Percentiles rank a stretch among this genome's conserved stretches.
These are phyloP conservation scores for Pyricularia sp. DNA, from an alignment of 2,329 filamentous ascomycete species.

Conservation along the genomic window DNA sequence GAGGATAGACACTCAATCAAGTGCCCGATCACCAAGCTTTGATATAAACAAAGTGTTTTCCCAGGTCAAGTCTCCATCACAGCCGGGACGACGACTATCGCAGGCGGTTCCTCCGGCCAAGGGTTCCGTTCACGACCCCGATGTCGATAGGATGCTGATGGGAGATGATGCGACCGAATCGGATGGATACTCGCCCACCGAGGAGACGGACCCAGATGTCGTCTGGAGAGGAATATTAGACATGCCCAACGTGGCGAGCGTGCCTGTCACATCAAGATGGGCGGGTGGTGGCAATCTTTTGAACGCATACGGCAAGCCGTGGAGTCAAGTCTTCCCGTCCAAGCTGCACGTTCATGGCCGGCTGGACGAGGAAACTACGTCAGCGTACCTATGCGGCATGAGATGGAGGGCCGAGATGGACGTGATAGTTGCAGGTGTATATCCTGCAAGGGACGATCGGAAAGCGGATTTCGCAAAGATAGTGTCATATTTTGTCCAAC, in stretches of 20 bases:
- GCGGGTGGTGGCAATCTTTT: conserved; percentile 76
- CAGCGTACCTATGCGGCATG: conserved; percentile 83
- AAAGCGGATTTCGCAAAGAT: conserved; percentile 60
- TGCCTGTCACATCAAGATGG: conserved; percentile 69
- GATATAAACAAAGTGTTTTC: conserved; percentile 82
- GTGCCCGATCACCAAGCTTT: conserved; percentile 52
- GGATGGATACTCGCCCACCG: conserved; percentile 74
- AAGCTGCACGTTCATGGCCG: conserved; percentile 65
- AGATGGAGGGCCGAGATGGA: conserved; percentile 77
- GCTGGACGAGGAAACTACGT: conserved; percentile 73
- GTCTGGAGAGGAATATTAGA: conserved; percentile 69
- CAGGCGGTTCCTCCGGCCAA: conserved; percentile 29
- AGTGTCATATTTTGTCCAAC: conserved; percentile 78
- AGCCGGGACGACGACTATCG: conserved; percentile 34
- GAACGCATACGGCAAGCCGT: conserved; percentile 42
- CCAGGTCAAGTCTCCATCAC: conserved; percentile 66
- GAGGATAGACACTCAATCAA: conserved; percentile 38
- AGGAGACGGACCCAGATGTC: conserved; percentile 61
- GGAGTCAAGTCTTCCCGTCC: conserved; percentile 66
- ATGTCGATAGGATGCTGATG: conserved; percentile 76
- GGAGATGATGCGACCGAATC: conserved; percentile 71
- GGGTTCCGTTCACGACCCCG: conserved; percentile 66
- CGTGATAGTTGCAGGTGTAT: conserved; percentile 69
- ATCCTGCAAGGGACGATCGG: conserved; percentile 51
- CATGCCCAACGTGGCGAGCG: conserved; percentile 71